These are phyloP conservation scores for Arctium minus DNA, from an alignment of 129 eudicot genomes.

Conservation along the genomic window DNA sequence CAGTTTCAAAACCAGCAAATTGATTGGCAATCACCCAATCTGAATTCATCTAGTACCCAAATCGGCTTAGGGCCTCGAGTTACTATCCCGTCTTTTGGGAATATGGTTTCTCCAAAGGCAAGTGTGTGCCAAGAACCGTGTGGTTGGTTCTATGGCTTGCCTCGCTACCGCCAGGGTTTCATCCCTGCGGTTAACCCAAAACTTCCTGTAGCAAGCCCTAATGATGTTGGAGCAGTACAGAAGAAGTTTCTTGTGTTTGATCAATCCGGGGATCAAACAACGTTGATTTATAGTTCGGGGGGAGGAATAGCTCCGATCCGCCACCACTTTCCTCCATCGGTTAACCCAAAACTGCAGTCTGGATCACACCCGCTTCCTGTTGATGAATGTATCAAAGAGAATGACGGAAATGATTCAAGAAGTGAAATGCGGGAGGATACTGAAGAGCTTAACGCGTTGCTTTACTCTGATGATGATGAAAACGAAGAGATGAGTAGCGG, in stretches of 20 bases:
- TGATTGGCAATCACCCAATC: slow-evolving; percentile 26
- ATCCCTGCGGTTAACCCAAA: slow-evolving; percentile 23
- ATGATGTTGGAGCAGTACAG: slow-evolving; percentile 6
- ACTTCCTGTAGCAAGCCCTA: slow-evolving; percentile 3
- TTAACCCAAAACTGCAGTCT: slow-evolving; percentile 28
- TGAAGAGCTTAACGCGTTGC: slow-evolving; percentile 80
- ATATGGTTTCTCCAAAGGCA: slow-evolving; percentile 29
- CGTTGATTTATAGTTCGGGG: slow-evolving; percentile 52
- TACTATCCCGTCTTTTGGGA: slow-evolving; percentile 30
- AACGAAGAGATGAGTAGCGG: slow-evolving; percentile 52
- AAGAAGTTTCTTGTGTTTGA: slow-evolving; percentile 86
- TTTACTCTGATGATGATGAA: slow-evolving; percentile 82
- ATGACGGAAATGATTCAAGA: slow-evolving; percentile 21
- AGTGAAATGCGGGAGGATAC: slow-evolving; percentile 76
- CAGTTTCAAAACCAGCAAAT: slow-evolving; percentile 48
- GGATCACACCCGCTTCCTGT: slow-evolving; percentile 5
- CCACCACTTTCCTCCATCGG: slow-evolving; percentile 13
- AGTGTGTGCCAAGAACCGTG: slow-evolving; percentile 34
- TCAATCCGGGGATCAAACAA: slow-evolving; percentile 73
- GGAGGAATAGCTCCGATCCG: slow-evolving; percentile 23
- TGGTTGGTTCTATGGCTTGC: slow-evolving; percentile 49
- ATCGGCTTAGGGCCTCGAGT: slow-evolving; percentile 25
- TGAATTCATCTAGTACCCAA: slow-evolving; percentile 33
- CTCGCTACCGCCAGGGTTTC: slow-evolving; percentile 29
- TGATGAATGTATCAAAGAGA: not conserved